Evolutionary conservation across 768 basidiomycete species (phyloP).

Genomic region (Tricholomella constricta): DNA sequence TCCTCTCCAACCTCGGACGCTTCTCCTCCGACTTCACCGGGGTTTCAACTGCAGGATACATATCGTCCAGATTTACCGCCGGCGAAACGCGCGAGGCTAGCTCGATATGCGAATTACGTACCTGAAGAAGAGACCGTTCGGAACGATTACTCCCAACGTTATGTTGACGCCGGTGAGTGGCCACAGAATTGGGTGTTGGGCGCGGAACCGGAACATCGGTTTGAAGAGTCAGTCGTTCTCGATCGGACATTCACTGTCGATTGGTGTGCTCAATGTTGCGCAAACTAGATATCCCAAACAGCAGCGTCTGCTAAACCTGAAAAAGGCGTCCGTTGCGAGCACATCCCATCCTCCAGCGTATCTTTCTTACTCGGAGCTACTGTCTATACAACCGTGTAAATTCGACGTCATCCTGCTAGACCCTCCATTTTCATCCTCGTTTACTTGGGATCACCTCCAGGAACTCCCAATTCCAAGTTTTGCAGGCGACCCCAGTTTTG

Average conservation of each 20-base stretch:
- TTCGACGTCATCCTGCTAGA: constrained; percentile 93
- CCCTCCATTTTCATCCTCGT: constrained; percentile 85
- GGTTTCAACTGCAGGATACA: constrained; percentile 33
- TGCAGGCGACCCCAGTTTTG: constrained; percentile 89
- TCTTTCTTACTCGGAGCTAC: constrained; percentile 60
- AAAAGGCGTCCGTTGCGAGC: constrained; percentile 73
- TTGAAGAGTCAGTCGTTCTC: constrained; percentile 80
- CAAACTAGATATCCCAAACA: constrained; percentile 87
- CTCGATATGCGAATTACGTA: constrained; percentile 79
- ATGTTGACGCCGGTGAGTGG: constrained; percentile 91
- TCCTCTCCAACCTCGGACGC: constrained; percentile 50
- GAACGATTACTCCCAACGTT: constrained; percentile 91
- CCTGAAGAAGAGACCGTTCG: constrained; percentile 96
- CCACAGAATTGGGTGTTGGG: constrained; percentile 93
- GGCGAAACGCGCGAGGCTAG: constrained; percentile 71
- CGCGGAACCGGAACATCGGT: constrained; percentile 83
- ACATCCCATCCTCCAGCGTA: constrained; percentile 76
- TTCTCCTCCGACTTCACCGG: constrained; percentile 51
- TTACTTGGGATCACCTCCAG: constrained; percentile 83
- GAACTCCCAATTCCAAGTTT: constrained; percentile 80
- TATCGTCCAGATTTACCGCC: constrained; percentile 50
- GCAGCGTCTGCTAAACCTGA: constrained; percentile 78
- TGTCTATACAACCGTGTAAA: constrained; percentile 60
- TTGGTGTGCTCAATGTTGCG: constrained; percentile 2
- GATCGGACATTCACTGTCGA: neutral